These are phyloP conservation scores for Gentiana dahurica DNA, from an alignment of 257 asterid species.

Conservation along the genomic window DNA sequence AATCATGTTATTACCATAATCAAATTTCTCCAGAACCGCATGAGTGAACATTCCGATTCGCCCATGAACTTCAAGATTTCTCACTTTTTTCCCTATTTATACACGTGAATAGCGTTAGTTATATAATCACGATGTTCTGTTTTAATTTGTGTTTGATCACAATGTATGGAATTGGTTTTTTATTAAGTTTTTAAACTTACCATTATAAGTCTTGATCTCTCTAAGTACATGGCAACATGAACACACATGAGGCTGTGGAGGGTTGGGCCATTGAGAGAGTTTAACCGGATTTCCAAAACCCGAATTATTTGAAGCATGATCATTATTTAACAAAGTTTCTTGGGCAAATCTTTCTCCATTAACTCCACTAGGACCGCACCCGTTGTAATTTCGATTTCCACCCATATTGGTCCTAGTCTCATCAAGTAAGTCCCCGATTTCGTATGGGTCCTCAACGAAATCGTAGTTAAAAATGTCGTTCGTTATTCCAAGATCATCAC, in stretches of 20 bases:
- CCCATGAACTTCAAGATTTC: constrained; percentile 62
- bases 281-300: constrained; percentile 26
- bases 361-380: constrained; percentile 10
- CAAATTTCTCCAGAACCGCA: constrained; percentile 39
- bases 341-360: constrained; percentile 5
- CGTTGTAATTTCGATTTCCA: constrained; percentile 4
- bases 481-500: too few relatives aligned
- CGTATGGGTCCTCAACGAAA: too few relatives aligned
- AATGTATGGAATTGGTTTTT: too few relatives aligned
- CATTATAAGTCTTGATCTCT: constrained; percentile 43
- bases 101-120: background rate
- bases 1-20: constrained; percentile 8
- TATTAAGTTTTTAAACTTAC: constrained; percentile 13
- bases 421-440: background rate
- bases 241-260: constrained; percentile 36
- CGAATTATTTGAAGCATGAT: constrained; percentile 3
- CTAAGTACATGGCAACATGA: constrained; percentile 47
- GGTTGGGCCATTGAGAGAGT: constrained; percentile 30
- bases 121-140: background rate
- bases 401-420: constrained; percentile 10
- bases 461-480: too few relatives aligned
- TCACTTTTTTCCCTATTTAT: constrained; percentile 24
- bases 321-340: constrained; percentile 1
- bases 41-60: constrained; percentile 47
- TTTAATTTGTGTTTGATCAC: too few relatives aligned